Percentiles rank a stretch among this genome's conserved stretches.
Evolutionary conservation across 1,139 yeast genomes (phyloP).

Genomic region (Pichia sp.): DNA sequence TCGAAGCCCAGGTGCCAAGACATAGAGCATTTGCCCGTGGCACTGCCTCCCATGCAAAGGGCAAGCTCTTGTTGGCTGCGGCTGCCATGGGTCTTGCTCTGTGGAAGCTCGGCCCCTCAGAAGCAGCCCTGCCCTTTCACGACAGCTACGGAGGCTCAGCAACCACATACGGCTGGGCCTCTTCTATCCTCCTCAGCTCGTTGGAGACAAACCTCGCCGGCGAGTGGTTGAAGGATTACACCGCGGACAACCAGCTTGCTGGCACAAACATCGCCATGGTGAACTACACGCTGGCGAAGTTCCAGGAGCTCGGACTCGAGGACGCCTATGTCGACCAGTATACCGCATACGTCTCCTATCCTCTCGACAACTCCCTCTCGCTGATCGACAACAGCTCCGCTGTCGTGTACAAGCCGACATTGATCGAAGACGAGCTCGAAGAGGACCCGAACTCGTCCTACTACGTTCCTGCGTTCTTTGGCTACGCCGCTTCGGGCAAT

Average conservation of each 20-base stretch:
- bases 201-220: constrained; percentile 46
- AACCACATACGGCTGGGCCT: background rate
- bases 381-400: constrained; percentile 32
- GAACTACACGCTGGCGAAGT: constrained; percentile 59
- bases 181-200: constrained; percentile 30
- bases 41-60: too few species aligned
- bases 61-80: background rate
- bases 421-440: constrained; percentile 67
- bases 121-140: background rate
- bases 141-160: background rate
- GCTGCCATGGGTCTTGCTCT: background rate
- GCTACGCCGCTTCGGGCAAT: constrained; percentile 66
- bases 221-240: constrained; percentile 52
- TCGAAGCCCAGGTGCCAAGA: background rate
- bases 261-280: constrained; percentile 64
- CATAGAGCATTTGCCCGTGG: background rate
- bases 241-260: constrained; percentile 64
- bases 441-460: constrained; percentile 64
- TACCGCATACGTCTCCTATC: constrained; percentile 59
- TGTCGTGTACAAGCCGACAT: constrained; percentile 52
- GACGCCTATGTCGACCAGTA: constrained; percentile 49
- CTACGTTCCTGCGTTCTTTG: constrained; percentile 58
- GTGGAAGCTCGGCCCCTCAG: background rate
- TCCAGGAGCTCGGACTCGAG: constrained; percentile 56
- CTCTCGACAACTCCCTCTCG: constrained; percentile 49